Conservation (phyloP, 352 stramenopile species). For the Pythium guiyangense region DNA sequence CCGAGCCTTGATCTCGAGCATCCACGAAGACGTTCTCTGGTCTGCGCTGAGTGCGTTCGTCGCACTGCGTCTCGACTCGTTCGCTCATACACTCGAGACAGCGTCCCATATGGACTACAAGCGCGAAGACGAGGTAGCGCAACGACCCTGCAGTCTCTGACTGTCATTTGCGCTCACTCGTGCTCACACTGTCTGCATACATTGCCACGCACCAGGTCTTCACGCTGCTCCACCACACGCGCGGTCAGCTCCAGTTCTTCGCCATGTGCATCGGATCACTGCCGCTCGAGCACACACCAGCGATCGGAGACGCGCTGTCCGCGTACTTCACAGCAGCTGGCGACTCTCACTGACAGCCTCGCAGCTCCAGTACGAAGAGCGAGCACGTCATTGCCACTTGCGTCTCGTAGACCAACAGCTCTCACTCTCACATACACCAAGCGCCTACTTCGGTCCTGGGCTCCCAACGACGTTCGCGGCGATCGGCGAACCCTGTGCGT, state of each 20-base stretch:
- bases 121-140: slow-evolving; percentile 32
- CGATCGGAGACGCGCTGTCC: slow-evolving; percentile 21
- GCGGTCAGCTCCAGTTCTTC: slow-evolving; percentile 25
- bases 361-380: neutral
- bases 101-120: slow-evolving; percentile 24
- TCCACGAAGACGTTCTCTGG: slow-evolving; percentile 18
- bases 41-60: slow-evolving; percentile 25
- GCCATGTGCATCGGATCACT: slow-evolving; percentile 21
- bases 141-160: neutral
- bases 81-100: neutral
- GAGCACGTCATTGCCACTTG: too few species aligned
- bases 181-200: neutral
- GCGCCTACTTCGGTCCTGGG: slow-evolving; percentile 12
- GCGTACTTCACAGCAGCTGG: slow-evolving; percentile 4
- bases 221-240: slow-evolving; percentile 33
- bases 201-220: slow-evolving; percentile 12
- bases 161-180: neutral
- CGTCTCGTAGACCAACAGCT: neutral
- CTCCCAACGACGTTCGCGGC: slow-evolving; percentile 59
- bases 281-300: slow-evolving; percentile 12
- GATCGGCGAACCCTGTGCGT: slow-evolving; percentile 15
- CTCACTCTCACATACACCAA: neutral
- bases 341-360: neutral
- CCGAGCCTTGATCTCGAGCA: neutral
- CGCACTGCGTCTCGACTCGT: slow-evolving; percentile 14